Conservation (phyloP, 495 filamentous ascomycete genomes). For the Aspergillus cristatus region DNA sequence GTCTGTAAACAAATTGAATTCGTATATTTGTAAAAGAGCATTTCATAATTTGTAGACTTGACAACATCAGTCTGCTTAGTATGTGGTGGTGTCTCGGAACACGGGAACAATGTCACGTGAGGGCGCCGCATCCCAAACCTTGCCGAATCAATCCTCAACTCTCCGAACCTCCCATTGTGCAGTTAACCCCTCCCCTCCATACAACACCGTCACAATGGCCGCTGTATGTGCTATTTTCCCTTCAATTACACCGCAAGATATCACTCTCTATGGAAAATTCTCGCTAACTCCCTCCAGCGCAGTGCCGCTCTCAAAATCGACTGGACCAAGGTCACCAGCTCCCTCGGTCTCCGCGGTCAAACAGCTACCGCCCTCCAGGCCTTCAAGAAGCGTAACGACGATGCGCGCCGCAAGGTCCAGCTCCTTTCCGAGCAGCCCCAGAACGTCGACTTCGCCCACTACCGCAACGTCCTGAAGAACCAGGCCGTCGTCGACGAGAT, state of each 20-base stretch:
- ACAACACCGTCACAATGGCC: slow-evolving; percentile 64
- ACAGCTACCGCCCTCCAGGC: slow-evolving; percentile 80
- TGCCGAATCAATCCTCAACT: slow-evolving; percentile 36
- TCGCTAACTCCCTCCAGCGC: slow-evolving; percentile 54
- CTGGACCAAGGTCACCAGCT: slow-evolving; percentile 85
- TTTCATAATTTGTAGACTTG: too few relatives aligned
- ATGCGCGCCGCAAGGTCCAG: slow-evolving; percentile 86
- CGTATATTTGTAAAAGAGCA: too few relatives aligned
- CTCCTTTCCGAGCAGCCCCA: slow-evolving; percentile 69
- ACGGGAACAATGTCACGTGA: slow-evolving; percentile 37
- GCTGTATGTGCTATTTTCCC: slow-evolving; percentile 57
- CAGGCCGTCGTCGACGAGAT: slow-evolving; percentile 88
- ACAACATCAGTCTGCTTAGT: too few relatives aligned
- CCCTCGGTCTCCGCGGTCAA: slow-evolving; percentile 91
- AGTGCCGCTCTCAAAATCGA: slow-evolving; percentile 99
- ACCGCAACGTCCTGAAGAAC: slow-evolving; percentile 91
- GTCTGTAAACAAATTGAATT: too few relatives aligned
- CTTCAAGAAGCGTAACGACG: slow-evolving; percentile 99
- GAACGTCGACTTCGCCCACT: slow-evolving; percentile 83
- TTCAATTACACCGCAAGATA: neutral
- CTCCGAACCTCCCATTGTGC: slow-evolving; percentile 31
- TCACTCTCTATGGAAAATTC: neutral
- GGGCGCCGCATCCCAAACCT: slow-evolving; percentile 33
- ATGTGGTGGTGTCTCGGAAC: slow-evolving; percentile 20
- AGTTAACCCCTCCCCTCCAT: slow-evolving; percentile 31